Base-by-base conservation (phyloP, 805 yeast genomes). In the Candida piceae region DNA sequence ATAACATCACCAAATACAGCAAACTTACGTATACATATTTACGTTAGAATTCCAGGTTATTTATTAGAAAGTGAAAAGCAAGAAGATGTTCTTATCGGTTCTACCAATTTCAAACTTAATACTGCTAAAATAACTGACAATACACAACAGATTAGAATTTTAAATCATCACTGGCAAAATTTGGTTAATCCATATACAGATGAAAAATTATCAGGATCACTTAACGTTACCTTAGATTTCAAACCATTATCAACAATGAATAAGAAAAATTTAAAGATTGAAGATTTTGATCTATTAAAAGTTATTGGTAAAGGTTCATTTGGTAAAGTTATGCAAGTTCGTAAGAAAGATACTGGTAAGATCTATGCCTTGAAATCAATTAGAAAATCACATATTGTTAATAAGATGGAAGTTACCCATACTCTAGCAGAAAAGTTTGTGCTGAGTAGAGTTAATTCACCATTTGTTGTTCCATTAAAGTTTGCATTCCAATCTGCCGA, bases 271-370 rank as follows among this genome's bases (percentile, higher is more conserved):
- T 67, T 93, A 33, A 70, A 87, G 1, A 87, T 93, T 48, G 96
- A 88, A 39, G 96, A 90, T 55, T 90, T 93, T 63, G 96, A 88
- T 52, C 66, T 93, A 35, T 71, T 93, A 49, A 93, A 93, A 62
- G 98, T 93, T 16, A 87, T 93, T 38, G 98, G 98, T 25, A 93
- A 93, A 59, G 98, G 98, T 7, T 88, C 97, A 8, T 93, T 93
- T 59, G 98, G 98, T 35, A 93, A 93, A 63, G 98, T 93, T 36
- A 93, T 93, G 97, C 98, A 93, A 63, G 98, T 93, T 29, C 80
- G 88, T 45, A 93, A 93, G 64, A 86, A 85, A 51, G 98, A 93
- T 61, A 93, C 98, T 3, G 83, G 83, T 46, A 94, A 90, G 58
- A 80, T 93, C 17, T 93, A 93, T 60, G 98, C 98, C 2, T 68